Evolutionary conservation across 2,329 filamentous ascomycete species (phyloP).

Genomic region (Talaromyces sp.): DNA sequence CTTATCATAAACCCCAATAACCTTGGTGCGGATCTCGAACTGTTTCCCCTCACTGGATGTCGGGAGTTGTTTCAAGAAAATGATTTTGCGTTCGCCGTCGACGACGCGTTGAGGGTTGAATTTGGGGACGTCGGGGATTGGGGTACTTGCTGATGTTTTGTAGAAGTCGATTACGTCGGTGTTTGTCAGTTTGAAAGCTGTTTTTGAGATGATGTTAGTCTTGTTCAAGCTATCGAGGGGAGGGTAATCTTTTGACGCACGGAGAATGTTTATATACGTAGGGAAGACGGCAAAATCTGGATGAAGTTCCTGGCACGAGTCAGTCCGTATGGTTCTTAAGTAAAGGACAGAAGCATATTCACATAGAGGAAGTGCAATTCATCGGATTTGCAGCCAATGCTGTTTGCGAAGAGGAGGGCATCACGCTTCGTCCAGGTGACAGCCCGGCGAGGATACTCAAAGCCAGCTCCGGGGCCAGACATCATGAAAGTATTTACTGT

Average conservation of each 20-base stretch:
- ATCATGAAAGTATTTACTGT: constrained; percentile 25
- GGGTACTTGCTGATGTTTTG: constrained; percentile 57
- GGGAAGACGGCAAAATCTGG: constrained; percentile 84
- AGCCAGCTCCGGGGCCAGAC: constrained; percentile 58
- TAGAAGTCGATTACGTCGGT: constrained; percentile 84
- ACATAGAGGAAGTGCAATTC: constrained; percentile 93
- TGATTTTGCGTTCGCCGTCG: constrained; percentile 76
- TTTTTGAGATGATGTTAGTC: constrained; percentile 9
- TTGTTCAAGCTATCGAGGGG: constrained; percentile 3
- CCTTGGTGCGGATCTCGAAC: constrained; percentile 72
- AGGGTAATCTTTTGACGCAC: constrained; percentile 50
- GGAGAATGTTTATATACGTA: constrained; percentile 76
- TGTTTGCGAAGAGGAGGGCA: constrained; percentile 81
- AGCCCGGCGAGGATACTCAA: constrained; percentile 69
- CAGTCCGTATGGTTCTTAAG: not conserved
- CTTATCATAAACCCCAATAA: constrained; percentile 85
- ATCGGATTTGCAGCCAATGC: constrained; percentile 76
- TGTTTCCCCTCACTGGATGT: constrained; percentile 62
- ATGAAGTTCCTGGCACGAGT: constrained; percentile 65
- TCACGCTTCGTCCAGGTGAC: constrained; percentile 87
- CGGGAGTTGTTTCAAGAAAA: constrained; percentile 71
- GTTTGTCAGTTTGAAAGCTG: constrained; percentile 68
- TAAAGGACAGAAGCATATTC: not conserved
- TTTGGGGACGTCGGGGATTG: constrained; percentile 70
- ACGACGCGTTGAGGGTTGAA: constrained; percentile 71